A percentile compares a stretch with the other conserved stretches of the same genome.
Conservation (phyloP, 31 red algal genomes). For the Endocladia muricata region DNA sequence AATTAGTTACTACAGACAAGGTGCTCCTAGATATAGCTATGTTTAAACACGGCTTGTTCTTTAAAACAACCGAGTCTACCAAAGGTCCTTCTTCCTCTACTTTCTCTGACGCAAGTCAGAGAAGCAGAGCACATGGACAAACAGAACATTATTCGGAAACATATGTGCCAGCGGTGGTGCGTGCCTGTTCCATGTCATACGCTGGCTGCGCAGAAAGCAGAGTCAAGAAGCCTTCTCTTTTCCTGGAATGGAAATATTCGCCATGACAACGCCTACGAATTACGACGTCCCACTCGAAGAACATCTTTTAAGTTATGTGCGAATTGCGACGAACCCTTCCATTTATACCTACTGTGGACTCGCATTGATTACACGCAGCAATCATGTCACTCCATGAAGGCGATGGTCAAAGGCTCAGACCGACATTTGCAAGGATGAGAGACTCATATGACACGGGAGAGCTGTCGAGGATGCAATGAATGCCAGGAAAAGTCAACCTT, state of each 20-base stretch:
- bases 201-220: constrained; percentile 36
- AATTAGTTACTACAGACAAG: constrained; percentile 23
- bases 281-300: not conserved
- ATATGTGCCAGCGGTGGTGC: constrained; percentile 9
- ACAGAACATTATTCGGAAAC: constrained; percentile 25
- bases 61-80: not conserved
- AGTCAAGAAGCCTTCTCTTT: constrained; percentile 12
- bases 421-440: constrained; percentile 11
- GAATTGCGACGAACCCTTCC: not conserved
- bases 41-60: not conserved
- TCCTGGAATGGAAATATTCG: constrained; percentile 28
- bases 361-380: constrained; percentile 1
- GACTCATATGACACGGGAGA: constrained; percentile 3
- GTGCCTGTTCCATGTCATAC: constrained; percentile 15
- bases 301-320: not conserved
- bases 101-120: constrained; percentile 44
- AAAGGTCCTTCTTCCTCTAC: not conserved
- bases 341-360: not conserved
- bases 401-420: constrained; percentile 9
- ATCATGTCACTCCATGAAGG: constrained; percentile 31
- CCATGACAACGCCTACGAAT: not conserved
- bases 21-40: constrained; percentile 8
- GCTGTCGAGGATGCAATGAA: constrained; percentile 3
- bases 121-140: constrained; percentile 30
- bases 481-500: not conserved